phyloP scores from a whole-genome alignment of 129 eudicot genomes.

The Logfia minima region DNA sequence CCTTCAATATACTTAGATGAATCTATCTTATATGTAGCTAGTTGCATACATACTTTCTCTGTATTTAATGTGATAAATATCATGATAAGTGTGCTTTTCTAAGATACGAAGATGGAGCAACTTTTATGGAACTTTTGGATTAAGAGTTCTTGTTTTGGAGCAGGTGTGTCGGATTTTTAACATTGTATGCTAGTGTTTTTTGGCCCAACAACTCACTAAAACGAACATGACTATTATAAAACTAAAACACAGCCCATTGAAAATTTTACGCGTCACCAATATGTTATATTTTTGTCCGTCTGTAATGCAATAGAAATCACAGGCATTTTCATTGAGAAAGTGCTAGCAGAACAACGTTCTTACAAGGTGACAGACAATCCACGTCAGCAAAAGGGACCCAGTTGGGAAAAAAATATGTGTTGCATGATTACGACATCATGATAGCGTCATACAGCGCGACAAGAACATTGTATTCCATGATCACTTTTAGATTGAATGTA shows the following conservation, averaged over 20 bases:
- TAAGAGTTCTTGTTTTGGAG: not conserved
- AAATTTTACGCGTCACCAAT: not conserved
- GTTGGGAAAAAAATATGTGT: not conserved
- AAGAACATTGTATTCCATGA: too few species aligned
- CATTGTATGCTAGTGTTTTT: conserved; percentile 4
- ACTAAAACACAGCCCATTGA: not conserved
- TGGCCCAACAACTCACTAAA: conserved; percentile 19
- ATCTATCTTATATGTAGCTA: too few species aligned
- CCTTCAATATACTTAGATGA: too few species aligned
- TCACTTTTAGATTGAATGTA: too few species aligned
- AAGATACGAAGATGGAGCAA: not conserved
- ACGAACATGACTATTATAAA: not conserved
- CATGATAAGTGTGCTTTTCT: not conserved
- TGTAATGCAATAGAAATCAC: not conserved
- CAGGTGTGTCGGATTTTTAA: conserved; percentile 24
- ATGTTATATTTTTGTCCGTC: not conserved
- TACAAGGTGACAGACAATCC: conserved; percentile 2
- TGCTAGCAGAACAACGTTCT: conserved; percentile 8
- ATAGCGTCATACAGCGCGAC: too few species aligned
- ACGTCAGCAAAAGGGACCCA: conserved; percentile 9
- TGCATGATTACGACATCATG: not conserved
- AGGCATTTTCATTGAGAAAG: not conserved
- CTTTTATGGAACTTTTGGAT: not conserved
- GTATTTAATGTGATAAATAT: too few species aligned
- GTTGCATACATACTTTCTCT: too few species aligned